Conservation (phyloP, 2,329 filamentous ascomycete species). For the Phaeosphaeria sp. region DNA sequence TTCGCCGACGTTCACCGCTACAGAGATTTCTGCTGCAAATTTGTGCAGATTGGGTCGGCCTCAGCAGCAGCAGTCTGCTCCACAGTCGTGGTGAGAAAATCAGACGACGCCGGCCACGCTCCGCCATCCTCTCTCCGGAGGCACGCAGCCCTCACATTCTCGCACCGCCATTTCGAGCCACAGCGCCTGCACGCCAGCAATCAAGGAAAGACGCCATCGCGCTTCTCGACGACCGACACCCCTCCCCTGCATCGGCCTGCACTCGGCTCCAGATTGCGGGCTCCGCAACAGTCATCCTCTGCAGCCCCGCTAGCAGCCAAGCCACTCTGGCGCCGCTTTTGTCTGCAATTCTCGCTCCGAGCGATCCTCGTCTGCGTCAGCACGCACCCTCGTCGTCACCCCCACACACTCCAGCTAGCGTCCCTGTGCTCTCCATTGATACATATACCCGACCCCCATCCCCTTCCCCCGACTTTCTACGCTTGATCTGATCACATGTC, state of each 20-base stretch:
- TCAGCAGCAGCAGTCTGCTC: conserved; percentile 13
- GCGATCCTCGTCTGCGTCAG: conserved; percentile 35
- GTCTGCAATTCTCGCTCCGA: conserved; percentile 28
- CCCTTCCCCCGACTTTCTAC: conserved; percentile 47
- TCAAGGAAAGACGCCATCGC: conserved; percentile 11
- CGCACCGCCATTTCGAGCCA: conserved; percentile 10
- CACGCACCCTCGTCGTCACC: conserved; percentile 32
- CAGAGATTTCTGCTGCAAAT: conserved; percentile 26
- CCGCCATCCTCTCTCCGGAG: conserved; percentile 9
- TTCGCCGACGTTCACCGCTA: conserved; percentile 33
- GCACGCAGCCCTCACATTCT: conserved; percentile 12
- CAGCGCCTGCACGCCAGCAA: conserved; percentile 4
- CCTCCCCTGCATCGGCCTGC: conserved; percentile 23
- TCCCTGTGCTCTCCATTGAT: conserved; percentile 27
- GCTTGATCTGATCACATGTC: conserved; percentile 50
- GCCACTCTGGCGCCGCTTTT: conserved; percentile 28
- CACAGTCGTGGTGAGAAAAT: conserved; percentile 3
- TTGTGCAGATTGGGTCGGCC: conserved; percentile 22
- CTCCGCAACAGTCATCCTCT: conserved; percentile 8
- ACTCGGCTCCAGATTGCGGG: conserved; percentile 18
- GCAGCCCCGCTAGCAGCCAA: conserved; percentile 27
- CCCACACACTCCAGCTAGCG: conserved; percentile 36
- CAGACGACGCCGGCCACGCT: conserved; percentile 13
- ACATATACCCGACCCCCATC: conserved; percentile 48
- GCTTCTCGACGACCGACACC: conserved; percentile 9